Evolutionary conservation across 306 rosid genomes (phyloP).

Genomic region (Aeschynomene evenia): DNA sequence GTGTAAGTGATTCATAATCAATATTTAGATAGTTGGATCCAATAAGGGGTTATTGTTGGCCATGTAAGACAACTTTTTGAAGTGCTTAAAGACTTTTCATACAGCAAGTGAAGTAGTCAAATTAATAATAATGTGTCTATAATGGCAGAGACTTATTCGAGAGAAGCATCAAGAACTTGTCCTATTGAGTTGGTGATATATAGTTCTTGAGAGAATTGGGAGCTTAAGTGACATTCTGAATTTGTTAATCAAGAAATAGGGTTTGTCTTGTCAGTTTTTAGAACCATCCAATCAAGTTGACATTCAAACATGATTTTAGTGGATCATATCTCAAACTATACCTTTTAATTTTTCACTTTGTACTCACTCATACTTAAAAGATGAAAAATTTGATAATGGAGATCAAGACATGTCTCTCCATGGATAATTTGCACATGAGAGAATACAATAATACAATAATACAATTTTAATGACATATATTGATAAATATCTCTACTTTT

Average conservation of each 20-base stretch:
- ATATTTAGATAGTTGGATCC: conserved; percentile 15
- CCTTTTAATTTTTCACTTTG: no score
- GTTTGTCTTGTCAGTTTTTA: not conserved
- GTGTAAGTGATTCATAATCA: not conserved
- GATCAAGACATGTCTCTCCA: no score
- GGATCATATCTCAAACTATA: no score
- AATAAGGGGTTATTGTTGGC: conserved; percentile 2
- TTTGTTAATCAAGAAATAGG: not conserved
- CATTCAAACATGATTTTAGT: not conserved
- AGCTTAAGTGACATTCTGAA: not conserved
- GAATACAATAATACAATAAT: no score
- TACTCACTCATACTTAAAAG: no score
- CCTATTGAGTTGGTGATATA: not conserved
- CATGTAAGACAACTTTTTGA: conserved; percentile 3
- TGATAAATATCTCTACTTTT: no score
- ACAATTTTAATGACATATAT: no score
- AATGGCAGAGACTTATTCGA: not conserved
- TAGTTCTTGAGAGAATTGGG: not conserved
- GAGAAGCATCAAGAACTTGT: not conserved
- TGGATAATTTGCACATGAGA: no score
- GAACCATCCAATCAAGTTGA: not conserved
- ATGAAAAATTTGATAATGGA: no score
- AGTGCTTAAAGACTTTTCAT: conserved; percentile 4
- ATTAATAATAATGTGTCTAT: not conserved
- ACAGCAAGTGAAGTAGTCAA: not conserved